phyloP scores from a whole-genome alignment of 345 rosid species.

The Camelina laxa region DNA sequence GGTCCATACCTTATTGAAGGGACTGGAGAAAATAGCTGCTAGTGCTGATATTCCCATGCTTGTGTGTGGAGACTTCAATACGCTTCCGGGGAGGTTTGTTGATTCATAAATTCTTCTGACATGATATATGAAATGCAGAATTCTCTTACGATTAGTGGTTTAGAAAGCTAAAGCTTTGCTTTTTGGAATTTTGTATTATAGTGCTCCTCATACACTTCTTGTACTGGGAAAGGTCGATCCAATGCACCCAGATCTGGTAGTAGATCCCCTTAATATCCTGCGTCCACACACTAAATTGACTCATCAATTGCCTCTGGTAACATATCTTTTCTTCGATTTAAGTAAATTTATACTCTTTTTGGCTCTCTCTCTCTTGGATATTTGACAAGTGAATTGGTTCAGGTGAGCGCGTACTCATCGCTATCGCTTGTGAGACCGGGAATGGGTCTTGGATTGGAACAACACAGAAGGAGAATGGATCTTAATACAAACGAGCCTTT shows the following conservation, averaged over 20 bases:
- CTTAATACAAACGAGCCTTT: constrained; percentile 83
- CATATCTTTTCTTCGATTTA: not conserved
- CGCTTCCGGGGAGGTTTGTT: constrained; percentile 88
- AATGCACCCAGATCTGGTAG: constrained; percentile 68
- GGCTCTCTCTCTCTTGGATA: not conserved
- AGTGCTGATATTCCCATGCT: constrained; percentile 97
- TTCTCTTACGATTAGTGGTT: not conserved
- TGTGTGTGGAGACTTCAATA: constrained; percentile 98
- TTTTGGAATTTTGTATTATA: constrained; percentile 48
- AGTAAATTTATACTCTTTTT: not conserved
- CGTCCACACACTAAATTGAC: constrained; percentile 84
- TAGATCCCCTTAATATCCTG: constrained; percentile 87
- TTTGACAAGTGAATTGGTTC: constrained; percentile 37
- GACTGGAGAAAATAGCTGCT: constrained; percentile 95
- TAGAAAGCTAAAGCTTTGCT: constrained; percentile 24
- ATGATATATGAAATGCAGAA: constrained; percentile 22
- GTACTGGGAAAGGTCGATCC: constrained; percentile 93
- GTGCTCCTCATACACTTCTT: constrained; percentile 96
- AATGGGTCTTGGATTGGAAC: constrained; percentile 65
- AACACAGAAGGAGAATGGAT: constrained; percentile 92
- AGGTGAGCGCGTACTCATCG: constrained; percentile 99
- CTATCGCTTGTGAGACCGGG: constrained; percentile 77
- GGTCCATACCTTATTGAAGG: constrained; percentile 96
- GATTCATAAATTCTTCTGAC: constrained; percentile 30
- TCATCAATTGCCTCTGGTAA: constrained; percentile 95